phyloP scores from a whole-genome alignment of 306 rosid species.

The Carpinus fangiana region DNA sequence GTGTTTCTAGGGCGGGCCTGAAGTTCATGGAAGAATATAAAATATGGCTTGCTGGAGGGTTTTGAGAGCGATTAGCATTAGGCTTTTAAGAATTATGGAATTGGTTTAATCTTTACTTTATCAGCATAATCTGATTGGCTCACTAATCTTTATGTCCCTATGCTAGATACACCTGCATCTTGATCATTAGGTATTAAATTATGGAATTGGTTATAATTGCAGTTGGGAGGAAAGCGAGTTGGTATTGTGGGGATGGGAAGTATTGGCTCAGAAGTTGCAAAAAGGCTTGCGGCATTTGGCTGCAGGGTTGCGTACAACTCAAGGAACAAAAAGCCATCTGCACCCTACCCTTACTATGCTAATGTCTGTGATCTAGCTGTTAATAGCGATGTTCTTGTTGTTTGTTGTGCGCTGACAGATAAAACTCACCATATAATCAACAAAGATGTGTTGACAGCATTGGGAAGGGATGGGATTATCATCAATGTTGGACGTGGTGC shows the following conservation, averaged over 20 bases:
- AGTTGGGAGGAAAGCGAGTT: conserved; percentile 25
- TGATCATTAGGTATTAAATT: not conserved
- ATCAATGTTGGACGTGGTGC: conserved; percentile 28
- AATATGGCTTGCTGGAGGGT: too few relatives aligned
- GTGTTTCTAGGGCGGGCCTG: too few relatives aligned
- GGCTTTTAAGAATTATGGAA: too few relatives aligned
- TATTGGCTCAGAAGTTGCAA: conserved; percentile 27
- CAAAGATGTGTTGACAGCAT: conserved; percentile 20
- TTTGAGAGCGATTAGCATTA: too few relatives aligned
- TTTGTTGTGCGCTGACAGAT: conserved; percentile 17
- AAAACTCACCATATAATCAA: conserved; percentile 21
- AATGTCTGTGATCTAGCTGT: conserved; percentile 13
- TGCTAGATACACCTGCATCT: not conserved
- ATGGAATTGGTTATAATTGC: not conserved
- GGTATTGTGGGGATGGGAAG: conserved; percentile 29
- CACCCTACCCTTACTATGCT: conserved; percentile 6
- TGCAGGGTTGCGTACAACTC: conserved; percentile 25
- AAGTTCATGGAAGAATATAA: too few relatives aligned
- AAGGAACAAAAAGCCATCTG: conserved; percentile 7
- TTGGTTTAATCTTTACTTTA: too few relatives aligned
- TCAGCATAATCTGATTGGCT: not conserved
- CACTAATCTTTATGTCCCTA: not conserved
- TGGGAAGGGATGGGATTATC: conserved; percentile 16
- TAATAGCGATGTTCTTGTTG: conserved; percentile 17
- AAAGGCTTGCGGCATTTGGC: conserved; percentile 19